phyloP scores from a whole-genome alignment of 2,329 filamentous ascomycete genomes.

The Cordyceps farinosa region DNA sequence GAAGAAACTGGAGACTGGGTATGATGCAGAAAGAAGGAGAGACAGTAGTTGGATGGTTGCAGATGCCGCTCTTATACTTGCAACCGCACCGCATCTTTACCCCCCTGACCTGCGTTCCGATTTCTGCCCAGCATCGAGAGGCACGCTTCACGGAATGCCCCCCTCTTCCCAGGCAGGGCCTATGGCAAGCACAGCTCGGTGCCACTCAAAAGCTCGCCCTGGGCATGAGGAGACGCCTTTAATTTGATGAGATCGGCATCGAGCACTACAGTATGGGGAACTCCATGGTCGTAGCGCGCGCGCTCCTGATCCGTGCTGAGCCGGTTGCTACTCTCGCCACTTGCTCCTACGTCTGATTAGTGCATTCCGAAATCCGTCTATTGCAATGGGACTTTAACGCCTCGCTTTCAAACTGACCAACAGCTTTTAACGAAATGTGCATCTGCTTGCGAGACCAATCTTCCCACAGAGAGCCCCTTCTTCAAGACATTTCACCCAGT shows the following conservation, averaged over 20 bases:
- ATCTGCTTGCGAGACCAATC: no score
- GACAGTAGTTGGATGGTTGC: background rate
- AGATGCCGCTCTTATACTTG: conserved; percentile 12
- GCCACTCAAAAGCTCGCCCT: background rate
- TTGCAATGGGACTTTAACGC: no score
- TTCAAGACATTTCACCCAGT: no score
- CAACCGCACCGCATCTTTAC: background rate
- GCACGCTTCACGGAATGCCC: no score
- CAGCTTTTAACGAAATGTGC: no score
- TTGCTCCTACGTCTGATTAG: background rate
- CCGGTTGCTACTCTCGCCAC: background rate
- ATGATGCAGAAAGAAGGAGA: background rate
- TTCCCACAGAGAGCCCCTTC: no score
- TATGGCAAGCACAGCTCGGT: background rate
- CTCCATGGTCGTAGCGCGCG: background rate
- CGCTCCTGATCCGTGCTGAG: no score
- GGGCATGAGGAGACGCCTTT: background rate
- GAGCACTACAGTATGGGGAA: background rate
- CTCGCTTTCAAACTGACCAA: no score
- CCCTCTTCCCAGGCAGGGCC: background rate
- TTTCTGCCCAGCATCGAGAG: background rate
- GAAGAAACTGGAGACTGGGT: background rate
- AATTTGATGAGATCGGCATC: conserved; percentile 10
- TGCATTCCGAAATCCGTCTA: no score
- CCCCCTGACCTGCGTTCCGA: background rate